Evolutionary conservation across 2,329 filamentous ascomycete genomes (phyloP).

Genomic region (Epichloe scottii): DNA sequence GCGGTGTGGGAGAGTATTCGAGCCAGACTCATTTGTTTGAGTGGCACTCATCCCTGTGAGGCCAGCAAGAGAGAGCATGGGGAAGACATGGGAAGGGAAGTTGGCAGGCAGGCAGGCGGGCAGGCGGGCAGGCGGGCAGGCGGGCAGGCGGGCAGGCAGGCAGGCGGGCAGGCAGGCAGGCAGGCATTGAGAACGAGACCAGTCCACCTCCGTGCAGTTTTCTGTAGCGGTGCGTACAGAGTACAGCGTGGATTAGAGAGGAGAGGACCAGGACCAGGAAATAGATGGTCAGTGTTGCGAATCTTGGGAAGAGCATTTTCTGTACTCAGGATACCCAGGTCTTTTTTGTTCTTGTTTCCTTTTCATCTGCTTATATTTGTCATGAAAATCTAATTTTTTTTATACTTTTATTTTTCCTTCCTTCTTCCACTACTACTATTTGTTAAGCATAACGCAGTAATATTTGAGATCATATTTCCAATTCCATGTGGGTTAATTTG

Average conservation of each 20-base stretch:
- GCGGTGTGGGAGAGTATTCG: background rate
- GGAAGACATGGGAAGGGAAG: background rate
- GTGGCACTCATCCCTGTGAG: background rate
- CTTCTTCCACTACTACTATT: background rate
- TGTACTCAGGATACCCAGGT: conserved; percentile 4
- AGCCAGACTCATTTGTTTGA: background rate
- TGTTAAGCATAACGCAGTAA: background rate
- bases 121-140: background rate
- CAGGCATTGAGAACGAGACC: background rate
- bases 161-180: too few species aligned
- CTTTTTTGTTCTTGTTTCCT: background rate
- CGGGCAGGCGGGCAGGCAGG: too few species aligned
- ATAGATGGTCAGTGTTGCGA: background rate
- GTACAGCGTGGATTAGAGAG: background rate
- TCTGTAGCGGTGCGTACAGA: background rate
- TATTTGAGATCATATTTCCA: background rate
- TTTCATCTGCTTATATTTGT: background rate
- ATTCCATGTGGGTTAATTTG: background rate
- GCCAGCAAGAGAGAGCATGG: background rate
- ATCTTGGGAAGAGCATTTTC: background rate
- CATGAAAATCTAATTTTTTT: background rate
- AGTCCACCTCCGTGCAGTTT: background rate
- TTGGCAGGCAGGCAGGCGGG: background rate
- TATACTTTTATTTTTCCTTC: background rate
- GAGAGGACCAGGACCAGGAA: background rate